Percentiles rank a stretch among this genome's conserved stretches.
phyloP scores from a whole-genome alignment of 2,329 filamentous ascomycete species.

The Colletotrichum tamarilloi region DNA sequence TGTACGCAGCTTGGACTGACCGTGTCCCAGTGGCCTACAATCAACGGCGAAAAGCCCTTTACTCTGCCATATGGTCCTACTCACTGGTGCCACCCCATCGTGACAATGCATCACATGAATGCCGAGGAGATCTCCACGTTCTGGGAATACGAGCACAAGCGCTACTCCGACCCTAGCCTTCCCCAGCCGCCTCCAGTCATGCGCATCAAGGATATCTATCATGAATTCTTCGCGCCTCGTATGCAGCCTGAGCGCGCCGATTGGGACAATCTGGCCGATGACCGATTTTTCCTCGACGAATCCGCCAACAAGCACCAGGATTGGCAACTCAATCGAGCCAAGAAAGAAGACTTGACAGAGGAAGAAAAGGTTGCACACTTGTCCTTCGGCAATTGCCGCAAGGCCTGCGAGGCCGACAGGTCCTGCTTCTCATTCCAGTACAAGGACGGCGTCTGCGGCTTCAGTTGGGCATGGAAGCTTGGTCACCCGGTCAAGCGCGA shows the following conservation, averaged over 20 bases:
- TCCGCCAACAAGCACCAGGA: constrained; percentile 44
- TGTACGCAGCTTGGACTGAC: constrained; percentile 7
- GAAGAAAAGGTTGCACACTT: constrained; percentile 54
- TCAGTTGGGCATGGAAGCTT: constrained; percentile 49
- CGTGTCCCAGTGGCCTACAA: constrained; percentile 57
- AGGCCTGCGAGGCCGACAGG: constrained; percentile 52
- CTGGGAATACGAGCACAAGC: constrained; percentile 61
- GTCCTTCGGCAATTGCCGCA: constrained; percentile 55
- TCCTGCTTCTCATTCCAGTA: constrained; percentile 56
- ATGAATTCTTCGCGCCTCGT: constrained; percentile 55
- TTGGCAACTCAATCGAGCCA: constrained; percentile 45
- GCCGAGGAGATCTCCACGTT: constrained; percentile 61
- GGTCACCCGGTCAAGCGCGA: constrained; percentile 50
- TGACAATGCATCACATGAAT: constrained; percentile 66
- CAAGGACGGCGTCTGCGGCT: constrained; percentile 50
- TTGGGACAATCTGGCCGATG: constrained; percentile 66
- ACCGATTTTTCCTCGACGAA: constrained; percentile 53
- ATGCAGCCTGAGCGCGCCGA: constrained; percentile 53
- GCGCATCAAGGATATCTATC: constrained; percentile 59
- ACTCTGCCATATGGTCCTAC: constrained; percentile 57
- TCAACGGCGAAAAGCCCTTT: constrained; percentile 66
- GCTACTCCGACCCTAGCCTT: constrained; percentile 41
- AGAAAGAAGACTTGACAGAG: constrained; percentile 46
- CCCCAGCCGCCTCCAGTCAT: constrained; percentile 44
- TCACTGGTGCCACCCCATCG: constrained; percentile 67